These are phyloP conservation scores for Amaranthus palmeri DNA, from an alignment of 148 eudicot genomes.

Conservation along the genomic window DNA sequence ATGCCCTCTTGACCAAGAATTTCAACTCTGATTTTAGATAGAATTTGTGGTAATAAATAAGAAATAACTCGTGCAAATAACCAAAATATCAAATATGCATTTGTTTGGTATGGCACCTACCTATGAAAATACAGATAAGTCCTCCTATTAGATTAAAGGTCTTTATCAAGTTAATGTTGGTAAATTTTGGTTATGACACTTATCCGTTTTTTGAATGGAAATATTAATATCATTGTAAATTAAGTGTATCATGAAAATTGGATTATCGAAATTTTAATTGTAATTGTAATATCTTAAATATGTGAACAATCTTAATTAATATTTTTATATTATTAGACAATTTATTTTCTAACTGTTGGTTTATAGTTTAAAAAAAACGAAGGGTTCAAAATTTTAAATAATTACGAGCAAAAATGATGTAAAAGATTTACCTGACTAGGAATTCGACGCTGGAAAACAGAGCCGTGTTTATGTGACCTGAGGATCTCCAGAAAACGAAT, in stretches of 20 bases:
- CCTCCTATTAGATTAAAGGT: not conserved
- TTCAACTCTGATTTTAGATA: not conserved
- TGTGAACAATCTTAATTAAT: no score
- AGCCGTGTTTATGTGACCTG: constrained; percentile 43
- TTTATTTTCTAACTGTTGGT: not conserved
- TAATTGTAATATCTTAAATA: no score
- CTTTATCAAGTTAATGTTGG: no score
- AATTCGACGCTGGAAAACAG: constrained; percentile 38
- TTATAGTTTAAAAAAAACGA: not conserved
- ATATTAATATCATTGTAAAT: not conserved
- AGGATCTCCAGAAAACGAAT: constrained; percentile 28
- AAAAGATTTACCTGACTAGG: constrained; percentile 34
- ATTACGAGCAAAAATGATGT: not conserved
- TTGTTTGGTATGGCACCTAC: not conserved
- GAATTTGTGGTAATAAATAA: no score
- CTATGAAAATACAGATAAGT: not conserved
- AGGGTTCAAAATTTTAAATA: not conserved
- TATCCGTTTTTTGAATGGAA: not conserved
- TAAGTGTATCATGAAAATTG: not conserved
- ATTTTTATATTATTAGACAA: no score
- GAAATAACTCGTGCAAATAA: not conserved
- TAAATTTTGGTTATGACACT: not conserved
- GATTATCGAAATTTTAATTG: no score
- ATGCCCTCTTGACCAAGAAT: not conserved
- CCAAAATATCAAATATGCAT: not conserved